phyloP scores from a whole-genome alignment of 73 alveolate genomes.

The Loxodes magnus region DNA sequence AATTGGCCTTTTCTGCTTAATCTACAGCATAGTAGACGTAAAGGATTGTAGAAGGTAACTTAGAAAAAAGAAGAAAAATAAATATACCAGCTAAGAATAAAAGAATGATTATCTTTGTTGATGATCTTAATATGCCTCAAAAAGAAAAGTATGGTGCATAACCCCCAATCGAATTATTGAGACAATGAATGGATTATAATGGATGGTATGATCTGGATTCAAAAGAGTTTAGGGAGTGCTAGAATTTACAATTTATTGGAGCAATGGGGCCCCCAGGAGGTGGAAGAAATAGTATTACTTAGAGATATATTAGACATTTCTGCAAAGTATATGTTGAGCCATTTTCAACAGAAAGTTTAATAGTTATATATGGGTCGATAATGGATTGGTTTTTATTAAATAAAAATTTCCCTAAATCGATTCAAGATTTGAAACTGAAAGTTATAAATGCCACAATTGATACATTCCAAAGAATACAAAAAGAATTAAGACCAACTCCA shows the following conservation, averaged over 20 bases:
- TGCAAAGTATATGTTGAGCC: slow-evolving; percentile 84
- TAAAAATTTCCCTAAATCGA: slow-evolving; percentile 16
- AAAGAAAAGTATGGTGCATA: slow-evolving; percentile 96
- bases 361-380: slow-evolving; percentile 74
- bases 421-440: neutral
- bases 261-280: slow-evolving; percentile 99
- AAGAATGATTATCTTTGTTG: slow-evolving; percentile 90
- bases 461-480: slow-evolving; percentile 53
- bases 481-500: slow-evolving; percentile 89
- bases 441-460: slow-evolving; percentile 63
- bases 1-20: slow-evolving; percentile 92
- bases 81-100: slow-evolving; percentile 74
- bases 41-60: slow-evolving; percentile 85
- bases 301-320: slow-evolving; percentile 85
- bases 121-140: slow-evolving; percentile 97
- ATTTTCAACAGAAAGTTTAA: slow-evolving; percentile 80
- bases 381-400: slow-evolving; percentile 86
- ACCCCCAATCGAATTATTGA: slow-evolving; percentile 96
- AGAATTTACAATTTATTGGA: slow-evolving; percentile 81
- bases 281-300: slow-evolving; percentile 78
- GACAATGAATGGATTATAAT: slow-evolving; percentile 97
- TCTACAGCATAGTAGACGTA: slow-evolving; percentile 93
- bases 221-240: slow-evolving; percentile 82
- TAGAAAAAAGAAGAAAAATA: slow-evolving; percentile 85
- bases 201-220: slow-evolving; percentile 97